These are phyloP conservation scores for Pyrenophora tritici-repentis DNA, from an alignment of 2,329 filamentous ascomycete genomes.

Conservation along the genomic window DNA sequence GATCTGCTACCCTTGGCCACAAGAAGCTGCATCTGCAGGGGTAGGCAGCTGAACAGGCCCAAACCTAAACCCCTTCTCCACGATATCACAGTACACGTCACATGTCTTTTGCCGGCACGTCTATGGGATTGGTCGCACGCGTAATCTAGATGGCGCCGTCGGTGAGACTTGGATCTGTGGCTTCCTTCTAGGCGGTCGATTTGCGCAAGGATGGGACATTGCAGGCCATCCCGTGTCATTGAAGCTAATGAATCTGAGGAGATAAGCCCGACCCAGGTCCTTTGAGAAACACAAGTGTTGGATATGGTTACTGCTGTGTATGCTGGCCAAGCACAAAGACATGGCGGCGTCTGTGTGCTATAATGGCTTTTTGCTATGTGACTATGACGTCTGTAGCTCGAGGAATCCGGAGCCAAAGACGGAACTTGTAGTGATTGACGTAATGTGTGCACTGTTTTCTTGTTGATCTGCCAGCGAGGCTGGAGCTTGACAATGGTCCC, in stretches of 20 bases:
- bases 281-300: no score
- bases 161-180: conserved; percentile 14
- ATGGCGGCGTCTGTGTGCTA: not conserved
- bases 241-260: not conserved
- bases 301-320: no score
- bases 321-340: no score
- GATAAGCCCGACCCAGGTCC: no score
- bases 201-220: conserved; percentile 7
- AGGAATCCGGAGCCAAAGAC: not conserved
- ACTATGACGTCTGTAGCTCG: no score
- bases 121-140: conserved; percentile 15
- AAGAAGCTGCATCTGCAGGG: conserved; percentile 18
- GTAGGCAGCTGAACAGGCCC: conserved; percentile 22
- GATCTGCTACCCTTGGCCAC: no score
- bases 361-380: no score
- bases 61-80: conserved; percentile 6
- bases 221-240: conserved; percentile 9
- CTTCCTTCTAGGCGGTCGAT: conserved; percentile 21
- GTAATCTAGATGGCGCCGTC: conserved; percentile 5
- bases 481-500: conserved; percentile 15
- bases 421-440: conserved; percentile 4
- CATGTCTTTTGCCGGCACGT: conserved; percentile 13
- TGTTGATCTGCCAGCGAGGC: conserved; percentile 16
- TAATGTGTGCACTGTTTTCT: conserved; percentile 17
- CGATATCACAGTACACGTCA: conserved; percentile 1